Evolutionary conservation across 345 rosid genomes (phyloP), one percentile per base, ranked within the genome.

Genomic region (Boechera stricta): DNA sequence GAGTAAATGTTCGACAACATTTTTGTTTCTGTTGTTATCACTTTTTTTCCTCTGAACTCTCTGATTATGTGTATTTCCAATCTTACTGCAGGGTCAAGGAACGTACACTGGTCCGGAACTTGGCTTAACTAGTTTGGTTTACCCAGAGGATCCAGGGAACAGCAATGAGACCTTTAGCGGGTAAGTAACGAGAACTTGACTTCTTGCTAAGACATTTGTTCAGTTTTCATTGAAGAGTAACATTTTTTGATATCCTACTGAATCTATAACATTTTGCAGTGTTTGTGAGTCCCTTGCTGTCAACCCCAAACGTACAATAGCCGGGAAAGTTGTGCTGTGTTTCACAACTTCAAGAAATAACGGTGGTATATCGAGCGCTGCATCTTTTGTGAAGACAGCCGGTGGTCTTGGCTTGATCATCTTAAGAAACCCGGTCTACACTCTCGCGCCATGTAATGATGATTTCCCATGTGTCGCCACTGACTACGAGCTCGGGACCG

Each of bases 351-450:
- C 45, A 9, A 49, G 54, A 49, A 49, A 11, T 1, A 28, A 12
- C 16, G 1, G 26, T 36, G 76, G 64, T 5, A 66, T 80, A 32
- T 7, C 62, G 7, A 45, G 10, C 11, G 81, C 79, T 64, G 79
- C 71, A 3, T 9, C 55, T 38, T 38, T 35, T 58, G 84, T 81
- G 59, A 72, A 59, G 21, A 26, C 62, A 45, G 82, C 72, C 0
- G 82, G 81, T 28, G 86, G 82, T 71, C 76, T 80, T 56, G 84
- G 86, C 2, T 11, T 83, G 16, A 80, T 83, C 64, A 56, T 77
- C 11, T 76, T 82, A 54, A 81, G 64, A 58, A 59, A 68, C 33
- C 84, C 80, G 3, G 56, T 72, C 6, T 1, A 78, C 76, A 26
- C 7, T 53, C 45, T 74, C 4, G 7, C 24, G 26, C 81, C 84